Evolutionary conservation across 495 filamentous ascomycete genomes (phyloP), one percentile per base, ranked within the genome.

Genomic region (Aspergillus carlsbadensis): DNA sequence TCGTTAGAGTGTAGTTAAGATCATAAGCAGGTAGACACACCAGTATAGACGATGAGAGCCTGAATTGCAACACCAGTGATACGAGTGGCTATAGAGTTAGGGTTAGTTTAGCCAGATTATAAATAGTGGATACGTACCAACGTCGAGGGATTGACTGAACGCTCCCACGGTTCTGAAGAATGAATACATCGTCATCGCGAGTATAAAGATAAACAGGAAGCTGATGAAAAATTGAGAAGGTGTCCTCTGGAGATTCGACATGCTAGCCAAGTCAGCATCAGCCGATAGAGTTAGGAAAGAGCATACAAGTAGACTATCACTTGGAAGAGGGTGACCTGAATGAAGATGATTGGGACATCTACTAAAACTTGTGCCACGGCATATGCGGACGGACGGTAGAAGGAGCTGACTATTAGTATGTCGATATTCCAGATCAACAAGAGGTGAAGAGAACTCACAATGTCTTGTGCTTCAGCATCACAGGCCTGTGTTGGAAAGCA

Each of bases 171-270:
- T 77, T 44, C 91, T 79, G 73, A 94, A 95, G 61, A 94, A 86
- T 0, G 89, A 82, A 55, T 88, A 91, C 78, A 90, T 89, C 0
- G 81, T 83, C 79, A 94, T 83, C 0, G 89, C 91, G 2, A 87
- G 67, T 1, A 72, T 70, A 50, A 76, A 78, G 17, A 76, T 69
- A 53, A 90, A 81, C 2, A 93, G 70, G 4, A 88, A 66, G 39
- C 78, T 83, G 57, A 92, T 95, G 69, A 96, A 95, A 71, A 95
- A 96, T 52, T 92, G 88, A 3, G 87, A 89, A 5, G 90, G 72
- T 1, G 85, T 85, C 22, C 84, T 73, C 24, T 81, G 72, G 11
- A 96, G 82, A 22, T 83, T 80, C 7, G 83, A 56, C 76, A 83
- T 78, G 53, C 76, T 81, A 48, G 7, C 56, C 65, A 1, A 8